Conservation (phyloP, 495 filamentous ascomycete species). For the Talaromyces wortmannii region DNA sequence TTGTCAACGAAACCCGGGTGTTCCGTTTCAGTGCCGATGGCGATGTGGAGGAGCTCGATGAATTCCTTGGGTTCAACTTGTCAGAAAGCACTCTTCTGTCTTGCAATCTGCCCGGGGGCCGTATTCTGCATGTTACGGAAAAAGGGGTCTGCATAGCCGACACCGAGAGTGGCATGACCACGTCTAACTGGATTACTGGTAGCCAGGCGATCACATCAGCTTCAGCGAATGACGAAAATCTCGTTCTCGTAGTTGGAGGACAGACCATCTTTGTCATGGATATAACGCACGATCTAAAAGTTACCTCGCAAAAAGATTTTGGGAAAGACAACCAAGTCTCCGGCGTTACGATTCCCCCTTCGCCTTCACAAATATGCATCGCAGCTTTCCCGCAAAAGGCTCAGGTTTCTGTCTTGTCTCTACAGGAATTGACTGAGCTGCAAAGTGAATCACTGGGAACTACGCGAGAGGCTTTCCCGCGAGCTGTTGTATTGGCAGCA, state of each 20-base stretch:
- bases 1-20: slow-evolving; percentile 75
- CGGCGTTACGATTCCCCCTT: slow-evolving; percentile 62
- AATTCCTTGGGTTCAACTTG: slow-evolving; percentile 62
- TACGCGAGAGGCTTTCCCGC: slow-evolving; percentile 63
- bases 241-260: slow-evolving; percentile 72
- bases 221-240: slow-evolving; percentile 58
- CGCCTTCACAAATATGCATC: slow-evolving; percentile 50
- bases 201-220: slow-evolving; percentile 65
- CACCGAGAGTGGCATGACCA: slow-evolving; percentile 58
- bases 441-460: slow-evolving; percentile 53
- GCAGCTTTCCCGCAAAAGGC: slow-evolving; percentile 81
- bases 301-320: slow-evolving; percentile 52
- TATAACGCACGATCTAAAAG: slow-evolving; percentile 48
- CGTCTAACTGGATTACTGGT: slow-evolving; percentile 60
- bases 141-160: slow-evolving; percentile 57
- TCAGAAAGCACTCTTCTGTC: slow-evolving; percentile 68
- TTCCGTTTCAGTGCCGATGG: slow-evolving; percentile 71
- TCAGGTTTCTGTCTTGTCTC: slow-evolving; percentile 60
- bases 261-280: slow-evolving; percentile 58
- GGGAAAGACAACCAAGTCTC: slow-evolving; percentile 67
- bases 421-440: slow-evolving; percentile 55
- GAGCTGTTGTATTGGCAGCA: slow-evolving; percentile 72
- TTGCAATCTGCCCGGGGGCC: slow-evolving; percentile 50
- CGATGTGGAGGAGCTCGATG: slow-evolving; percentile 78
- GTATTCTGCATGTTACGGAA: slow-evolving; percentile 74